Evolutionary conservation across 2,329 filamentous ascomycete species (phyloP).

Genomic region (Botryosphaeria dothidea): DNA sequence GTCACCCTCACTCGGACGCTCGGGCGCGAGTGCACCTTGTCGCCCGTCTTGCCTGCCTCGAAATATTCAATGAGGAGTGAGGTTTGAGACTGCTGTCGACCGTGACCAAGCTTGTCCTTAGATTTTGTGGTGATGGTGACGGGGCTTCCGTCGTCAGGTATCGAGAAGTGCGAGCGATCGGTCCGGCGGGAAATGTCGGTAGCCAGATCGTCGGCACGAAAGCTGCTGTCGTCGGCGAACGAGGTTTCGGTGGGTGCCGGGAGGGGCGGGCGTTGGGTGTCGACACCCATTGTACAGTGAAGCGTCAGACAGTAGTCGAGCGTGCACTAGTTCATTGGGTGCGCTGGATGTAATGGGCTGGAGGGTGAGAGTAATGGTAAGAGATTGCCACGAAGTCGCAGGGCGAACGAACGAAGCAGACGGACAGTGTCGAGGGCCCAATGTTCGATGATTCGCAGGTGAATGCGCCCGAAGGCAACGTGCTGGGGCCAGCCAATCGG

Average conservation of each 20-base stretch:
- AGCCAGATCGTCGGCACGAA: slow-evolving; percentile 54
- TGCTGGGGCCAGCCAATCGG: background rate
- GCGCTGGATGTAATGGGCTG: background rate
- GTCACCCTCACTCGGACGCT: slow-evolving; percentile 81
- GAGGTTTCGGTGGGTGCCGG: slow-evolving; percentile 78
- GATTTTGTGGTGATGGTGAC: slow-evolving; percentile 82
- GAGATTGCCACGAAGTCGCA: background rate
- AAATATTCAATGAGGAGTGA: slow-evolving; percentile 95
- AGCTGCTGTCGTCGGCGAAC: slow-evolving; percentile 56
- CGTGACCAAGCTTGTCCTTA: slow-evolving; percentile 60
- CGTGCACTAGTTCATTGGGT: slow-evolving; percentile 1
- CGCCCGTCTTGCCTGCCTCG: slow-evolving; percentile 71
- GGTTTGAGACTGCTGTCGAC: slow-evolving; percentile 71
- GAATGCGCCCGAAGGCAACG: background rate
- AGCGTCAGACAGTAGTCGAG: background rate
- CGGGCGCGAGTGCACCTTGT: slow-evolving; percentile 67
- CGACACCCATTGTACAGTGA: slow-evolving; percentile 42
- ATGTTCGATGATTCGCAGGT: background rate
- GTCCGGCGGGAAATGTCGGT: slow-evolving; percentile 69
- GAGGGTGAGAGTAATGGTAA: background rate
- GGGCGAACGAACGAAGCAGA: background rate
- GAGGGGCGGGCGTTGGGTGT: slow-evolving; percentile 57
- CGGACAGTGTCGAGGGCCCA: background rate
- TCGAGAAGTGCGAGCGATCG: slow-evolving; percentile 72
- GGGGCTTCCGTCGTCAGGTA: slow-evolving; percentile 84